A percentile compares a stretch with the other conserved stretches of the same genome.
These are phyloP conservation scores for Eucalyptus tenuipes DNA, from an alignment of 345 rosid genomes.

Conservation along the genomic window DNA sequence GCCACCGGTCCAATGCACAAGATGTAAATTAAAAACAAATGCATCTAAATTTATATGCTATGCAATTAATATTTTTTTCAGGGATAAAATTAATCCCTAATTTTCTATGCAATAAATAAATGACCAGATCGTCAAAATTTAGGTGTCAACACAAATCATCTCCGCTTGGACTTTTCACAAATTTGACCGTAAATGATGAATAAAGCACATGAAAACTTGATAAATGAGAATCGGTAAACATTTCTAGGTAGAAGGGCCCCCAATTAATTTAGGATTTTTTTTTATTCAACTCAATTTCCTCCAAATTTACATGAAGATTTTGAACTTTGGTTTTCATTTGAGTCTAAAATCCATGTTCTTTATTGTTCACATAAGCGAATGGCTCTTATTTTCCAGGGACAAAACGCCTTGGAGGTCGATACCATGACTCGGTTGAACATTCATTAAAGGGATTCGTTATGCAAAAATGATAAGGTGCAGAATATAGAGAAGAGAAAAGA, in stretches of 20 bases:
- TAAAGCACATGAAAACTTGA: background rate
- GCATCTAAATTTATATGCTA: too few relatives aligned
- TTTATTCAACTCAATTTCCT: background rate
- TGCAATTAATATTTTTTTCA: too few relatives aligned
- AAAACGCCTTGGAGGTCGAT: background rate
- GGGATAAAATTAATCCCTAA: too few relatives aligned
- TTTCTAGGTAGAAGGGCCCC: background rate
- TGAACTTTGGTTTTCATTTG: background rate
- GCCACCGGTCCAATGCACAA: too few relatives aligned
- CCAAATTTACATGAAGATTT: background rate
- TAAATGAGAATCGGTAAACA: background rate
- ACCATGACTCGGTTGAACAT: background rate
- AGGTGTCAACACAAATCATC: too few relatives aligned
- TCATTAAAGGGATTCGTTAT: background rate
- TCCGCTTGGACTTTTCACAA: background rate
- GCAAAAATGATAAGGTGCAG: background rate
- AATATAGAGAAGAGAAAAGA: too few relatives aligned
- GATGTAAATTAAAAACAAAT: too few relatives aligned
- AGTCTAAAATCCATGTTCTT: background rate
- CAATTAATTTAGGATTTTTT: background rate
- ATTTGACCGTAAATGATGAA: background rate
- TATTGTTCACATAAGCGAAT: background rate
- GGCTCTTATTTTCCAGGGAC: background rate
- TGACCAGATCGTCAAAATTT: too few relatives aligned
- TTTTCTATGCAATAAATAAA: too few relatives aligned